Evolutionary conservation across 2,329 filamentous ascomycete genomes (phyloP).

Genomic region (Calonectria hawksworthii): DNA sequence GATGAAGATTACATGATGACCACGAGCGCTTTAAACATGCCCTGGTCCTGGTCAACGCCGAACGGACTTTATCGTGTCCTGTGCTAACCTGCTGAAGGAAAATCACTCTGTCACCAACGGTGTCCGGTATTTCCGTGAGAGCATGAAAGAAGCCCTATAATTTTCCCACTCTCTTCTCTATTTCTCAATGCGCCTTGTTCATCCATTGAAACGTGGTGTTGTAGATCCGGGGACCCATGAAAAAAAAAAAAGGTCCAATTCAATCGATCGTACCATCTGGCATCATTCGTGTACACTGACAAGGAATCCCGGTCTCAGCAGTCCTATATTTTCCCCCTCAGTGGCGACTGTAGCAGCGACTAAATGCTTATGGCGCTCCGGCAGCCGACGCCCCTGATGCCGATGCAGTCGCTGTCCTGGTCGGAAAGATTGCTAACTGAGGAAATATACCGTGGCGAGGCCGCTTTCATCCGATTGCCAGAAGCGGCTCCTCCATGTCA

Average conservation of each 20-base stretch:
- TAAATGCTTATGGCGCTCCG: constrained; percentile 6
- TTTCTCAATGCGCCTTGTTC: constrained; percentile 24
- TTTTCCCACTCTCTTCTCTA: not conserved
- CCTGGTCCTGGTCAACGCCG: constrained; percentile 28
- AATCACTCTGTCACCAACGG: constrained; percentile 25
- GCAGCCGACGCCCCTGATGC: constrained; percentile 3
- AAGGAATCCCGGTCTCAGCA: constrained; percentile 30
- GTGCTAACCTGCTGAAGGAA: constrained; percentile 32
- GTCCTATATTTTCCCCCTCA: constrained; percentile 29
- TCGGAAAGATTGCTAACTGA: not conserved
- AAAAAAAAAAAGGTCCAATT: constrained; percentile 35
- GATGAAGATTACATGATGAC: constrained; percentile 29
- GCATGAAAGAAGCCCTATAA: not conserved
- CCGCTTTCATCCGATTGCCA: not conserved
- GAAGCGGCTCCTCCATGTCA: not conserved
- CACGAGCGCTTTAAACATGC: constrained; percentile 19
- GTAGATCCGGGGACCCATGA: constrained; percentile 44
- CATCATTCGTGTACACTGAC: constrained; percentile 25
- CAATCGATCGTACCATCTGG: constrained; percentile 39
- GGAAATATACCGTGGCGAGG: not conserved
- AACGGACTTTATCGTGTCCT: constrained; percentile 23
- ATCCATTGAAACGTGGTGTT: constrained; percentile 19
- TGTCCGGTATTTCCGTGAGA: constrained; percentile 19
- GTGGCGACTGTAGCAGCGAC: constrained; percentile 3
- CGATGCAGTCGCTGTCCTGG: not conserved